phyloP scores from a whole-genome alignment of 257 asterid species.

The Linderniella brevidens region DNA sequence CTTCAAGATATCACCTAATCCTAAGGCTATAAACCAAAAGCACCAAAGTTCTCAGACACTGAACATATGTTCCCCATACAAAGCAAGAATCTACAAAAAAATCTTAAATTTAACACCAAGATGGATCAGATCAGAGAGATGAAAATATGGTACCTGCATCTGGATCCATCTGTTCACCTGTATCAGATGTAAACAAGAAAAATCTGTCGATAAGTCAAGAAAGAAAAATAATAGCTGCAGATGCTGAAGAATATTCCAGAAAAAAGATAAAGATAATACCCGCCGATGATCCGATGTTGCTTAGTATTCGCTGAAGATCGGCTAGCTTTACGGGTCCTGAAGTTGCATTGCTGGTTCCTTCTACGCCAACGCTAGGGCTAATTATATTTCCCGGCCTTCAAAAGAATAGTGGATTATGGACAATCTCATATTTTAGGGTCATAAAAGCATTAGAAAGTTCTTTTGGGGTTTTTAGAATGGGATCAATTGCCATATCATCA shows the following conservation, averaged over 20 bases:
- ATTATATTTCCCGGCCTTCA: constrained; percentile 79
- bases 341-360: constrained; percentile 65
- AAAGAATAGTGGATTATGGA: constrained; percentile 10
- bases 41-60: constrained; percentile 10
- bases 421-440: background rate
- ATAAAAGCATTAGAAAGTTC: too few relatives aligned
- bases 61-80: too few relatives aligned
- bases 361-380: constrained; percentile 64
- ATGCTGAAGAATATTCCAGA: too few relatives aligned
- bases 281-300: constrained; percentile 78
- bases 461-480: too few relatives aligned
- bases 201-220: background rate
- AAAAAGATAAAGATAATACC: constrained; percentile 7
- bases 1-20: constrained; percentile 82
- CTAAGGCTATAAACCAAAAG: constrained; percentile 56
- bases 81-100: too few relatives aligned
- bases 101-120: too few relatives aligned
- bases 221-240: background rate
- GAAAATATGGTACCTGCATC: constrained; percentile 51
- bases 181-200: background rate
- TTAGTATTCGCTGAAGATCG: constrained; percentile 84
- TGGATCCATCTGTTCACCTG: constrained; percentile 54
- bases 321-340: constrained; percentile 82
- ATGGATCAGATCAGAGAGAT: constrained; percentile 3
- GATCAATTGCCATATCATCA: too few relatives aligned